Conservation (phyloP, 148 eudicot genomes). For the Hydrangea macrophylla region DNA sequence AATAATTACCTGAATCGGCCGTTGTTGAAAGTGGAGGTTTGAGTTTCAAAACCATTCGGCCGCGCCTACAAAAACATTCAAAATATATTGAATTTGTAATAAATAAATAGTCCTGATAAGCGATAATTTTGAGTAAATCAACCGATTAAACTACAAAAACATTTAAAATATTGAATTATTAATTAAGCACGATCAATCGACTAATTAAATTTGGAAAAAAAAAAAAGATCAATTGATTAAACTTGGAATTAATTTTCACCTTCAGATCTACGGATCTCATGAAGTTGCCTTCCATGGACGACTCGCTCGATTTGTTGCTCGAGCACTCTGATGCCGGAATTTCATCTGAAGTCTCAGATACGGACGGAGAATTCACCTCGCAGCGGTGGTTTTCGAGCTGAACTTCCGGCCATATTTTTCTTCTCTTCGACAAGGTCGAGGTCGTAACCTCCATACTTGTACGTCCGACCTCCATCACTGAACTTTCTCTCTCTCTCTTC, state of each 20-base stretch:
- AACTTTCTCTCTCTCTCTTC: background rate
- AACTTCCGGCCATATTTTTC: constrained; percentile 16
- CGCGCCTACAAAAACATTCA: constrained; percentile 7
- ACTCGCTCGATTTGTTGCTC: constrained; percentile 6
- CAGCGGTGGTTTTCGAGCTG: background rate
- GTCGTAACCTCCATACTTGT: constrained; percentile 10
- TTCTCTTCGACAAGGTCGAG: constrained; percentile 18
- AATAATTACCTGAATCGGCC: constrained; percentile 38
- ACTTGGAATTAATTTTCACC: constrained; percentile 22
- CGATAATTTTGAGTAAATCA: too few relatives aligned
- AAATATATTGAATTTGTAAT: too few relatives aligned
- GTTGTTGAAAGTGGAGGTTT: constrained; percentile 14
- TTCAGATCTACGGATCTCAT: constrained; percentile 33
- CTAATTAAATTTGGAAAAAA: background rate
- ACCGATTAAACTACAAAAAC: too few relatives aligned
- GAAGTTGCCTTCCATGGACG: background rate
- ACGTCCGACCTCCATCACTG: background rate
- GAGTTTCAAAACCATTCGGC: constrained; percentile 16
- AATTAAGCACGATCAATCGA: background rate
- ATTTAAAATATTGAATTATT: too few relatives aligned
- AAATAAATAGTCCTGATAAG: too few relatives aligned
- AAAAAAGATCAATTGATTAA: background rate
- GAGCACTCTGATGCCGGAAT: constrained; percentile 11
- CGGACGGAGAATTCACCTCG: constrained; percentile 10
- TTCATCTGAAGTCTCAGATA: constrained; percentile 12